Conservation (phyloP, 257 asterid genomes). For the Jacaranda mimosifolia region DNA sequence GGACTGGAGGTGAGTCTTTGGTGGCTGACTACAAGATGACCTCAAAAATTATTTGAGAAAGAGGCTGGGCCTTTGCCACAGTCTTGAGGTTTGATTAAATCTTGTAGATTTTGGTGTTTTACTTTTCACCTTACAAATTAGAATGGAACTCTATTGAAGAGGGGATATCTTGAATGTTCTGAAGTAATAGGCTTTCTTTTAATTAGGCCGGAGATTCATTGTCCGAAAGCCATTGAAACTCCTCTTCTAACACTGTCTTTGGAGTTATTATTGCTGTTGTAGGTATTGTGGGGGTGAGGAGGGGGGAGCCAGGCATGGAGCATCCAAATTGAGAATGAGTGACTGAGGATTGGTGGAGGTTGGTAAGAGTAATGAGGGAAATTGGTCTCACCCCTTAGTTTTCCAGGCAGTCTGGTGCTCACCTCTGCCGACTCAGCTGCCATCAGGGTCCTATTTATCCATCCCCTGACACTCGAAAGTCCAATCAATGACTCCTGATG, state of each 20-base stretch:
- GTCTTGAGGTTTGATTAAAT: slow-evolving; percentile 1
- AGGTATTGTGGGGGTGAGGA: slow-evolving; percentile 11
- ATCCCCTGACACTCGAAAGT: background rate
- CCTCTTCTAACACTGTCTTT: slow-evolving; percentile 2
- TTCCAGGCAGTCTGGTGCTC: slow-evolving; percentile 8
- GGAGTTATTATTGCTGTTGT: background rate
- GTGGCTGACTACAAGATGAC: slow-evolving; percentile 4
- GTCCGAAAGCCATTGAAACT: background rate
- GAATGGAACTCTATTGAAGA: slow-evolving; percentile 5
- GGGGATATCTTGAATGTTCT: slow-evolving; percentile 20
- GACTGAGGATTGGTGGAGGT: slow-evolving; percentile 15
- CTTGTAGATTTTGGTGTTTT: background rate
- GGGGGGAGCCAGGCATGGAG: slow-evolving; percentile 7
- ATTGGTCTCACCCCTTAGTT: slow-evolving; percentile 7
- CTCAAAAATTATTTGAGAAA: background rate
- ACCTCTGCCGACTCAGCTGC: slow-evolving; percentile 13
- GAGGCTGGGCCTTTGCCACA: background rate
- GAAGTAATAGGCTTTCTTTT: slow-evolving; percentile 20
- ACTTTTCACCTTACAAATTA: slow-evolving; percentile 10
- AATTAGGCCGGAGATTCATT: slow-evolving; percentile 18
- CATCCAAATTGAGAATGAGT: slow-evolving; percentile 13
- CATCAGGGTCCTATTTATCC: slow-evolving; percentile 14
- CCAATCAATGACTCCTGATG: background rate
- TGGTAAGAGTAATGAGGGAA: slow-evolving; percentile 22
- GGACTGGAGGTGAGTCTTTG: slow-evolving; percentile 21